These are phyloP conservation scores for Penicillium riverlandense DNA, from an alignment of 495 filamentous ascomycete species.

Conservation along the genomic window DNA sequence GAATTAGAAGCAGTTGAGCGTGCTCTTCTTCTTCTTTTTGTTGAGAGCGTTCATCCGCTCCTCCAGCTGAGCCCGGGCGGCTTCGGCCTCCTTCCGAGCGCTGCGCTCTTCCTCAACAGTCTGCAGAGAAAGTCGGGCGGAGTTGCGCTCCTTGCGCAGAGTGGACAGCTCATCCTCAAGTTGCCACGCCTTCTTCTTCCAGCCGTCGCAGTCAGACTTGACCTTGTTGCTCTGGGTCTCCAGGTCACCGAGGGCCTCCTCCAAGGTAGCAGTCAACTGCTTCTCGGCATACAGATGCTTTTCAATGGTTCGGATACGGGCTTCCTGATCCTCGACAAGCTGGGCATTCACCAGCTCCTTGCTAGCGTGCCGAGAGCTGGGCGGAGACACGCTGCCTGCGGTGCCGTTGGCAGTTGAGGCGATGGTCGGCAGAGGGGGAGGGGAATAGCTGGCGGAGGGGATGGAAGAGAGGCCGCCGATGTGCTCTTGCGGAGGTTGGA, in stretches of 20 bases:
- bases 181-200: conserved; percentile 72
- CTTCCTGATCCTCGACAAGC: conserved; percentile 78
- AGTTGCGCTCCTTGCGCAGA: conserved; percentile 59
- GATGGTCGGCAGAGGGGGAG: conserved; percentile 55
- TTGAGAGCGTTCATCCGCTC: conserved; percentile 89
- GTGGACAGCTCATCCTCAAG: conserved; percentile 74
- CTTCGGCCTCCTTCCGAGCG: conserved; percentile 80
- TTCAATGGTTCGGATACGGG: conserved; percentile 90
- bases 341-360: conserved; percentile 71
- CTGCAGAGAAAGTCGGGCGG: conserved; percentile 76
- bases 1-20: conserved; percentile 85
- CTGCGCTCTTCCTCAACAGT: conserved; percentile 90
- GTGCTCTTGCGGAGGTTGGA: conserved; percentile 79
- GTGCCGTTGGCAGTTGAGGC: conserved; percentile 30
- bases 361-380: conserved; percentile 60
- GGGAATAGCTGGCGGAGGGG: conserved; percentile 92
- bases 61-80: conserved; percentile 79
- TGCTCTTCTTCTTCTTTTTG: conserved; percentile 91
- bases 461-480: conserved; percentile 77
- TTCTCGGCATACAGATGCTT: conserved; percentile 96
- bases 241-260: conserved; percentile 91
- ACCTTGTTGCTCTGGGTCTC: conserved; percentile 79
- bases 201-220: conserved; percentile 80
- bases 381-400: conserved; percentile 32
- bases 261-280: conserved; percentile 86